Evolutionary conservation across 805 yeast species (phyloP).

Genomic region (Wickerhamiella spandovensis): DNA sequence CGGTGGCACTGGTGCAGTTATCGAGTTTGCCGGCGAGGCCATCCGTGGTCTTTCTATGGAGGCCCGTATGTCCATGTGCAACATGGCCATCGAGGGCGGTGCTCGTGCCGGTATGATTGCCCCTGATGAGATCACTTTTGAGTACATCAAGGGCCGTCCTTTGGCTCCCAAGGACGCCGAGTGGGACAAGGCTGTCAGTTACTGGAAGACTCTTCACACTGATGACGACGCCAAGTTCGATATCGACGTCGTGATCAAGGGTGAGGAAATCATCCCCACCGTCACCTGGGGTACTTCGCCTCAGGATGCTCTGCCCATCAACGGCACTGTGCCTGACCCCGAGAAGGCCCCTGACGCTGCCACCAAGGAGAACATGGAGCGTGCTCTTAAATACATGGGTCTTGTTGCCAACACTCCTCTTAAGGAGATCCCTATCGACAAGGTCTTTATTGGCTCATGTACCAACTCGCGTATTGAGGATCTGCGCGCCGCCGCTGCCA

Average conservation of each 20-base stretch:
- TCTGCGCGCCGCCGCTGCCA: constrained; percentile 86
- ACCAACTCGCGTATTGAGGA: constrained; percentile 97
- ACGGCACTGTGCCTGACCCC: constrained; percentile 87
- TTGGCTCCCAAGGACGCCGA: constrained; percentile 86
- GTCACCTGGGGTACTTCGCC: constrained; percentile 99
- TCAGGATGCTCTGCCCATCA: constrained; percentile 93
- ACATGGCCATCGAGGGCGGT: constrained; percentile 98
- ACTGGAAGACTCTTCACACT: constrained; percentile 80
- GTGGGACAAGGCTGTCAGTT: constrained; percentile 86
- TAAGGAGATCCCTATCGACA: constrained; percentile 64
- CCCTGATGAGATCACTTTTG: constrained; percentile 82
- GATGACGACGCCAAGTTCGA: constrained; percentile 90
- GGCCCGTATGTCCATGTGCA: constrained; percentile 98
- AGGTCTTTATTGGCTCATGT: constrained; percentile 96
- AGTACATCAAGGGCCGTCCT: constrained; percentile 86
- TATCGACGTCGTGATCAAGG: constrained; percentile 64
- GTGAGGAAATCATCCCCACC: constrained; percentile 82
- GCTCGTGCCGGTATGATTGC: constrained; percentile 99
- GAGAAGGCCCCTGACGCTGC: constrained; percentile 45
- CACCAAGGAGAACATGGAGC: constrained; percentile 70
- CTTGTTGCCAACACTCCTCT: constrained; percentile 71
- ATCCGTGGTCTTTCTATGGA: constrained; percentile 85
- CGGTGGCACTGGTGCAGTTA: constrained; percentile 96
- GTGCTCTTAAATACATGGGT: constrained; percentile 90
- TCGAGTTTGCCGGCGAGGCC: constrained; percentile 94